phyloP scores from a whole-genome alignment of 345 rosid species.

The Citrus mangshanensis region DNA sequence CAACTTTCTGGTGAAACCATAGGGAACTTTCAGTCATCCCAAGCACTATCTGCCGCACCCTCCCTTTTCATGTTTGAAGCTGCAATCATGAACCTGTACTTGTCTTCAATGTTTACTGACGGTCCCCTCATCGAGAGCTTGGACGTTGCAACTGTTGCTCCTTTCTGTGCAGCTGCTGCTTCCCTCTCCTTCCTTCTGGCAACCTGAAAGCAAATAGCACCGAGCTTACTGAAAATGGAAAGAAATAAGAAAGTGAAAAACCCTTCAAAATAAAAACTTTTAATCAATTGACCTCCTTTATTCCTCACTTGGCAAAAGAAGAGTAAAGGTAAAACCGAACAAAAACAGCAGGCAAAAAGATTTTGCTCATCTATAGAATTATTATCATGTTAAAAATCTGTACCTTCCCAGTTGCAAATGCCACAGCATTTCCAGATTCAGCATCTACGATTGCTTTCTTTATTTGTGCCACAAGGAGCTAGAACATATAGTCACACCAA shows the following conservation, averaged over 20 bases:
- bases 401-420: slow-evolving; percentile 45
- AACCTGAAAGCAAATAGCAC: slow-evolving; percentile 17
- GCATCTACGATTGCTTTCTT: slow-evolving; percentile 35
- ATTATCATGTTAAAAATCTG: not conserved
- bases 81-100: slow-evolving; percentile 38
- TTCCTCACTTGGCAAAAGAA: not conserved
- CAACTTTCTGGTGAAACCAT: slow-evolving; percentile 3
- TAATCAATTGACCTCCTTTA: not conserved
- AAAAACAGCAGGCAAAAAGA: not conserved
- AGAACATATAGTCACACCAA: not conserved
- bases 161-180: slow-evolving; percentile 32
- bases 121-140: slow-evolving; percentile 19
- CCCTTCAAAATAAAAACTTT: not conserved
- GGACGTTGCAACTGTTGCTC: slow-evolving; percentile 23
- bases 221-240: not conserved
- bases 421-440: slow-evolving; percentile 31
- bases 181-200: slow-evolving; percentile 40
- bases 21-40: slow-evolving; percentile 27
- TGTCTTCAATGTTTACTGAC: slow-evolving; percentile 36
- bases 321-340: not conserved
- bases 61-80: slow-evolving; percentile 21
- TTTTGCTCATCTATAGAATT: not conserved
- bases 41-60: slow-evolving; percentile 43
- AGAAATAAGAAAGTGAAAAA: not conserved
- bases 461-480: slow-evolving; percentile 36